Evolutionary conservation across 495 filamentous ascomycete genomes (phyloP).

Genomic region (Talaromyces wortmannii): DNA sequence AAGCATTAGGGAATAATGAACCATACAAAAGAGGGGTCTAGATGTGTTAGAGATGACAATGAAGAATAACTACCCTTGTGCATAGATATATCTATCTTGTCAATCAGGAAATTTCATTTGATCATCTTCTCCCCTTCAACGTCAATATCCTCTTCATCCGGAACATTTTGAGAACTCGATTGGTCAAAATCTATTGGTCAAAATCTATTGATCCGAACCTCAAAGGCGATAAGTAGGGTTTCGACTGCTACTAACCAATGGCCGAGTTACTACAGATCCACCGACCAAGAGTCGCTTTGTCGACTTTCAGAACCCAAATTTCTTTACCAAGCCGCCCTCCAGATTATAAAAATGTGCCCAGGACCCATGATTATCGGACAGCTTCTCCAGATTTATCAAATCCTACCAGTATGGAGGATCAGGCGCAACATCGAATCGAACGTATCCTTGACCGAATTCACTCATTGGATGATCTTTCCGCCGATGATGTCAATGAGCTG

Average conservation of each 20-base stretch:
- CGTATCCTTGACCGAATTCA: not conserved
- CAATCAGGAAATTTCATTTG: not conserved
- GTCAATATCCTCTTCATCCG: not conserved
- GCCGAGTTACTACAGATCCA: not conserved
- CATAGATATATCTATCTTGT: not conserved
- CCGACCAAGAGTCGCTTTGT: not conserved
- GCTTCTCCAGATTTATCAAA: not conserved
- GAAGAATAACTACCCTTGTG: slow-evolving; percentile 1
- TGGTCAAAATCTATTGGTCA: slow-evolving; percentile 4
- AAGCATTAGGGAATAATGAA: slow-evolving; percentile 5
- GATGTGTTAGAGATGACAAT: not conserved
- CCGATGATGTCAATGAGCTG: not conserved
- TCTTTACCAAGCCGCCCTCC: not conserved
- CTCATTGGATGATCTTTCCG: not conserved
- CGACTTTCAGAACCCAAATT: not conserved
- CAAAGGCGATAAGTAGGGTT: not conserved
- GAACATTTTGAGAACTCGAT: too few relatives aligned
- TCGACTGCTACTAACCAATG: not conserved
- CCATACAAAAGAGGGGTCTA: slow-evolving; percentile 1
- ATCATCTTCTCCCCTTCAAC: slow-evolving; percentile 1
- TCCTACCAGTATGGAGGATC: not conserved
- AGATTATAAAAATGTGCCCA: not conserved
- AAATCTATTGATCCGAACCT: not conserved
- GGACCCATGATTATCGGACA: not conserved
- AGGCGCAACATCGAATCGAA: not conserved